These are phyloP conservation scores for Phyllosticta capitalensis DNA, from an alignment of 2,329 filamentous ascomycete species.

Conservation along the genomic window DNA sequence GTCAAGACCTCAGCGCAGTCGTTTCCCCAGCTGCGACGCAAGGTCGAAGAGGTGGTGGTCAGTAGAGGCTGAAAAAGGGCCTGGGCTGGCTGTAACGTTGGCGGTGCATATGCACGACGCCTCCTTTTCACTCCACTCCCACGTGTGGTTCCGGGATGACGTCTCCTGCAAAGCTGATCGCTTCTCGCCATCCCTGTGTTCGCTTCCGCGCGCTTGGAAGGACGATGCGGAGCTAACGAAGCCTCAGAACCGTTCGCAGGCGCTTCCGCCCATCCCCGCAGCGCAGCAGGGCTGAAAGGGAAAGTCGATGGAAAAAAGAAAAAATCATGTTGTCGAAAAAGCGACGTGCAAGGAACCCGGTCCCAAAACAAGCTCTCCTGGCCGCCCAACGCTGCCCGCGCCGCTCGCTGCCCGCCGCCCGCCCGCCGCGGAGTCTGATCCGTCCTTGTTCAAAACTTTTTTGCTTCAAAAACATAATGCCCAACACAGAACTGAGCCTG, in stretches of 20 bases:
- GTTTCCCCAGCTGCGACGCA: neutral
- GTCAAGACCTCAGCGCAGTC: neutral
- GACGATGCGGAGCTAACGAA: slow-evolving; percentile 21
- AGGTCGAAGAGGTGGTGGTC: neutral
- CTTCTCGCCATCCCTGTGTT: slow-evolving; percentile 20
- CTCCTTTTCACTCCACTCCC: slow-evolving; percentile 15
- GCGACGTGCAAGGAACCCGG: neutral
- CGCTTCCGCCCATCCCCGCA: slow-evolving; percentile 29
- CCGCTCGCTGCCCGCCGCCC: neutral
- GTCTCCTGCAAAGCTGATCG: slow-evolving; percentile 22
- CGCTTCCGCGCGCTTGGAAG: slow-evolving; percentile 27
- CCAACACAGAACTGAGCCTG: slow-evolving; percentile 1
- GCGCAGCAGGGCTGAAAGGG: slow-evolving; percentile 13
- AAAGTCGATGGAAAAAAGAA: slow-evolving; percentile 14
- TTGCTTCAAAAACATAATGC: neutral
- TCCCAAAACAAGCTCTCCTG: slow-evolving; percentile 22
- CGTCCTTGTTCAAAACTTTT: neutral
- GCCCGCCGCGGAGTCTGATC: neutral
- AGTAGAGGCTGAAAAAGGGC: slow-evolving; percentile 5
- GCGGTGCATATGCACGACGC: slow-evolving; percentile 11
- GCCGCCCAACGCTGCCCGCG: slow-evolving; percentile 1
- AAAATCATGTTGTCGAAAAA: slow-evolving; percentile 11
- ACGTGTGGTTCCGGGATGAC: slow-evolving; percentile 25
- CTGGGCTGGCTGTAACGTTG: slow-evolving; percentile 9
- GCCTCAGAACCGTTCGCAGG: slow-evolving; percentile 22